Conservation (phyloP, 2,329 filamentous ascomycete species). For the Blastomyces parvus region DNA sequence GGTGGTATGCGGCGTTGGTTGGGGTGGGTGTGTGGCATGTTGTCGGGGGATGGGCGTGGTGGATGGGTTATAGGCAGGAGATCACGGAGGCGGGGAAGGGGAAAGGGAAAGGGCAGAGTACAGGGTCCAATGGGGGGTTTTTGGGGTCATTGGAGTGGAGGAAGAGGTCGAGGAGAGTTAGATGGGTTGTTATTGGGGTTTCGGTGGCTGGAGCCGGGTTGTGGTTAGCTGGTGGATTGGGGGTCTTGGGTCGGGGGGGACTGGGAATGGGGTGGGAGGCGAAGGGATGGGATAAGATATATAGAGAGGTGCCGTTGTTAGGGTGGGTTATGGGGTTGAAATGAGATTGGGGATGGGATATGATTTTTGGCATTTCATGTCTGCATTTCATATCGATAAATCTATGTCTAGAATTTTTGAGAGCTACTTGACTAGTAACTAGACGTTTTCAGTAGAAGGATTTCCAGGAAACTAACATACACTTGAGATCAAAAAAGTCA, state of each 20-base stretch:
- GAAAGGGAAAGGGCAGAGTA: conserved; percentile 18
- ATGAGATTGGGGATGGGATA: not conserved
- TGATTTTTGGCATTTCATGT: not conserved
- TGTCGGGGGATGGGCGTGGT: conserved; percentile 76
- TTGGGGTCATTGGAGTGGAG: conserved; percentile 38
- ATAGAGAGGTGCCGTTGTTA: conserved; percentile 49
- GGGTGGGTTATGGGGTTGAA: conserved; percentile 21
- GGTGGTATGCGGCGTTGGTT: conserved; percentile 61
- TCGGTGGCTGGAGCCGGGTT: conserved; percentile 49
- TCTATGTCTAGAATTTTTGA: too few species aligned
- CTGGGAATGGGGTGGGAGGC: conserved; percentile 67
- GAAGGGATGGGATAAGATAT: conserved; percentile 68
- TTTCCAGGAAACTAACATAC: too few species aligned
- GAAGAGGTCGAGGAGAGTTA: conserved; percentile 51
- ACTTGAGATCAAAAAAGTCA: too few species aligned
- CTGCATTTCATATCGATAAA: too few species aligned
- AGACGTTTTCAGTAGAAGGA: too few species aligned
- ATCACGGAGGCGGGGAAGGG: conserved; percentile 19
- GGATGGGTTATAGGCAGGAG: conserved; percentile 47
- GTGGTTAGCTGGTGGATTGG: conserved; percentile 78
- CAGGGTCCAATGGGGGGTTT: conserved; percentile 25
- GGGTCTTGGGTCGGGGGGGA: conserved; percentile 65
- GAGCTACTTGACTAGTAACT: too few species aligned
- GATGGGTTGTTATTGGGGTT: conserved; percentile 61
- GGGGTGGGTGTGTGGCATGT: conserved; percentile 63